Evolutionary conservation across 2,329 filamentous ascomycete genomes (phyloP), one percentile per base, ranked within the genome.

Genomic region (Lecanicillium sp.): DNA sequence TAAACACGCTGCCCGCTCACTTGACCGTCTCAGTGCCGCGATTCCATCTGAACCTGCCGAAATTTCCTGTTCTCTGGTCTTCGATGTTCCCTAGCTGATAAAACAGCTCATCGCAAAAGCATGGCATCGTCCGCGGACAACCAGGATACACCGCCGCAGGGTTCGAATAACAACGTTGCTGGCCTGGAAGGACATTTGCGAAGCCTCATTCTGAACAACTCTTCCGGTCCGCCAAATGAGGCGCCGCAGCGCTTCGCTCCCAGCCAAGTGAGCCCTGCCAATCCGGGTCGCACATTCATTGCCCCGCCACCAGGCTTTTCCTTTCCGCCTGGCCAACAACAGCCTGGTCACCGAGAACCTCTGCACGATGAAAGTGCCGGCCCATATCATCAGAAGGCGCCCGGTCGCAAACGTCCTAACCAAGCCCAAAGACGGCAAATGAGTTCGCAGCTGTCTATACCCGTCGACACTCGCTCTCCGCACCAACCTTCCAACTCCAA

Each of bases 391-490:
- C 27, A 30, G 35, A 44, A 44, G 15, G 11, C 27, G 45, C 48
- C 59, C n/a, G 51, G 55, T 43, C 67, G 68, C 55, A 80, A 73
- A 55, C 76, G 79, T 19, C 74, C 69, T 3, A 84, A 84, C 51
- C 81, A 84, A 58, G 79, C 80, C 2, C 77, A 83, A 55, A 71
- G 80, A 41, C 74, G 80, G 19, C 78, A 83, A 56, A 79, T 82
- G 76, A 81, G 72, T 48, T 71, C 78, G 4, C 75, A 83, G 53
- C 56, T 81, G 15, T 72, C 76, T 0, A 74, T 83, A 38, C 71
- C 77, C 4, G 69, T 83, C 44, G 75, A 81, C 51, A 61, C 70
- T 11, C 69, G 70, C 15, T 48, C 57, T n/a, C 58, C 63, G 15
- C 62, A 65, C 14, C 56, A 59, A 44, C 51, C 59, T 15, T 54